Percentiles rank a stretch among this genome's conserved stretches.
Conservation (phyloP, 345 rosid species). For the Microcos paniculata region DNA sequence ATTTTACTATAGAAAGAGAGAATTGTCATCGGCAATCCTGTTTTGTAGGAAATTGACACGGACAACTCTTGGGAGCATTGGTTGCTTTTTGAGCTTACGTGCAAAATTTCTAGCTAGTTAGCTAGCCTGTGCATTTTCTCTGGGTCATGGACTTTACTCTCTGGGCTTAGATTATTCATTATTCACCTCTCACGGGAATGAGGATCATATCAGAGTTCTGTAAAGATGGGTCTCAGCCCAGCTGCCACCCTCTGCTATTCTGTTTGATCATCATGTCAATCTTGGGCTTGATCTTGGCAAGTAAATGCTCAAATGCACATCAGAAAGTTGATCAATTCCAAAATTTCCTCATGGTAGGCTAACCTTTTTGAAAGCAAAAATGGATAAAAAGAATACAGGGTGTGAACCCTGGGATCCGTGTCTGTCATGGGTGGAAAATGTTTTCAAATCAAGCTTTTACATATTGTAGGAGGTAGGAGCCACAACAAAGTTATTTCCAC, state of each 20-base stretch:
- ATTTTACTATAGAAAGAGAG: background rate
- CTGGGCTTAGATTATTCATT: background rate
- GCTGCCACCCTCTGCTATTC: too few species aligned
- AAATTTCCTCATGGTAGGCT: background rate
- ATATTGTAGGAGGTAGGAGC: background rate
- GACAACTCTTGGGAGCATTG: background rate
- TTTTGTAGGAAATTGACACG: slow-evolving; percentile 17
- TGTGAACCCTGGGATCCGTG: background rate
- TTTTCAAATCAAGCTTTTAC: background rate
- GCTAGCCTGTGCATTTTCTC: background rate
- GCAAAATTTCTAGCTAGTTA: background rate
- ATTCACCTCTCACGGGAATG: background rate
- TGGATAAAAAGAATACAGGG: too few species aligned
- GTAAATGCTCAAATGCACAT: background rate
- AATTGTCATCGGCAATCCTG: background rate
- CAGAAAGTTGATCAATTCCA: too few species aligned
- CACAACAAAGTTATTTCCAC: background rate
- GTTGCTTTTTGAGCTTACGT: background rate
- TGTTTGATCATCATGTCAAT: background rate
- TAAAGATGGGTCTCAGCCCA: background rate
- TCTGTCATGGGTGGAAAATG: background rate
- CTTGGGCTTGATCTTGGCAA: background rate
- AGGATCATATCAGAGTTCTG: background rate
- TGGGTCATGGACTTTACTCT: background rate
- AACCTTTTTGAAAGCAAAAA: background rate